phyloP scores from a whole-genome alignment of 345 rosid species.

The Pistacia vera region DNA sequence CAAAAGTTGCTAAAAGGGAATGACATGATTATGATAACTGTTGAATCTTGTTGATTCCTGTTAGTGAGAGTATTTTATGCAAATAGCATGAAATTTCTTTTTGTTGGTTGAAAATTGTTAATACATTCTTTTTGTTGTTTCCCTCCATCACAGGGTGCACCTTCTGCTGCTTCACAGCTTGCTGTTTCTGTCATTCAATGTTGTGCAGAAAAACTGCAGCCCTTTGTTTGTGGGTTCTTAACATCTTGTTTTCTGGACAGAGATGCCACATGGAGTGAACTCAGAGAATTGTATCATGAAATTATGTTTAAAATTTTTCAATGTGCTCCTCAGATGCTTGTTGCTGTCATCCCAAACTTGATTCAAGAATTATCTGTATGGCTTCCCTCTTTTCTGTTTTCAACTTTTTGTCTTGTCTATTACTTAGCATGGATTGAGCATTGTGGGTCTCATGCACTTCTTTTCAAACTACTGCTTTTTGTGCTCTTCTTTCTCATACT shows the following conservation, averaged over 20 bases:
- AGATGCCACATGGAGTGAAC: constrained; percentile 61
- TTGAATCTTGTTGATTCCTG: no score
- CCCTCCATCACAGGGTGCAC: constrained; percentile 43
- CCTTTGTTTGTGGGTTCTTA: constrained; percentile 70
- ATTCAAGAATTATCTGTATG: constrained; percentile 76
- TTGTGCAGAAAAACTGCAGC: constrained; percentile 71
- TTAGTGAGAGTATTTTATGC: neutral
- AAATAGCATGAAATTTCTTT: neutral
- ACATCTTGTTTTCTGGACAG: constrained; percentile 72
- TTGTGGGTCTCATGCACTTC: neutral
- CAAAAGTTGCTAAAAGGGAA: constrained; percentile 48
- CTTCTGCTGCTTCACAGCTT: constrained; percentile 64
- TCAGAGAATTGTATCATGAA: constrained; percentile 82
- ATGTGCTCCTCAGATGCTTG: constrained; percentile 78
- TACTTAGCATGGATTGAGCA: constrained; percentile 7
- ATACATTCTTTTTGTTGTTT: constrained; percentile 10
- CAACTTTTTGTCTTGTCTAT: constrained; percentile 8
- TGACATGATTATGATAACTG: constrained; percentile 35
- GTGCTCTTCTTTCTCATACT: neutral
- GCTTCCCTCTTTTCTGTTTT: constrained; percentile 11
- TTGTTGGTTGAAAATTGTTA: neutral
- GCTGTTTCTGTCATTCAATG: constrained; percentile 77
- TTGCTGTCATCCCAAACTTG: constrained; percentile 70
- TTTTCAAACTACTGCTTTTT: neutral
- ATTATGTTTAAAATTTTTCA: constrained; percentile 68